Percentiles rank a stretch among this genome's conserved stretches.
Evolutionary conservation across 2,329 filamentous ascomycete genomes (phyloP).

Genomic region (Neophaeococcomyces aloes): DNA sequence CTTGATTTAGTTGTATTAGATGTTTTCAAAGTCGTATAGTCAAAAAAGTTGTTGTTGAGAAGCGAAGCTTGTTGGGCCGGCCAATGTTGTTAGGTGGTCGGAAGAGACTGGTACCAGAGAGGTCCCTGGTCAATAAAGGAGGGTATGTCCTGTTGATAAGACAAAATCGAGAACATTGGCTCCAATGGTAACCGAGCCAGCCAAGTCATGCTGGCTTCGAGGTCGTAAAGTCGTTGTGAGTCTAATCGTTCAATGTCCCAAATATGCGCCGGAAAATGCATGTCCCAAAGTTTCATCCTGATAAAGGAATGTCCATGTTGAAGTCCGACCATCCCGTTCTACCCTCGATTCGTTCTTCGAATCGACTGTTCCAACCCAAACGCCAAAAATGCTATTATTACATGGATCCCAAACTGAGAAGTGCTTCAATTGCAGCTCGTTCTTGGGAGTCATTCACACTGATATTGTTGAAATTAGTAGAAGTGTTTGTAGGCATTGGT

Average conservation of each 20-base stretch:
- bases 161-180: slow-evolving; percentile 1
- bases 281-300: too few species aligned
- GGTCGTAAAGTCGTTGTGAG: slow-evolving; percentile 17
- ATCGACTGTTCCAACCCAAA: slow-evolving; percentile 8
- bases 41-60: slow-evolving; percentile 5
- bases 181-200: slow-evolving; percentile 17
- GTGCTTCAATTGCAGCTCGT: slow-evolving; percentile 39
- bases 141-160: slow-evolving; percentile 5
- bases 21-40: slow-evolving; percentile 8
- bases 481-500: slow-evolving; percentile 29
- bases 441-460: slow-evolving; percentile 34
- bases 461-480: slow-evolving; percentile 24
- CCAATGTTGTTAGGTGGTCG: slow-evolving; percentile 4
- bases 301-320: too few species aligned
- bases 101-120: slow-evolving; percentile 7
- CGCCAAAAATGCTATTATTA: slow-evolving; percentile 24
- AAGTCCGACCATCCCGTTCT: too few species aligned
- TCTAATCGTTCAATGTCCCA: slow-evolving; percentile 14
- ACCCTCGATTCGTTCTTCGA: too few species aligned
- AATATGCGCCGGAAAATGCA: slow-evolving; percentile 9
- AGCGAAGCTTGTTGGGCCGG: slow-evolving; percentile 7
- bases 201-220: slow-evolving; percentile 15
- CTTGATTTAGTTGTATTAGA: slow-evolving; percentile 10
- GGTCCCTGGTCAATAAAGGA: background rate
- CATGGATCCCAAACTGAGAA: slow-evolving; percentile 39